Percentiles rank a stretch among this genome's conserved stretches.
Conservation (phyloP, 345 rosid genomes). For the Abelmoschus esculentus region DNA sequence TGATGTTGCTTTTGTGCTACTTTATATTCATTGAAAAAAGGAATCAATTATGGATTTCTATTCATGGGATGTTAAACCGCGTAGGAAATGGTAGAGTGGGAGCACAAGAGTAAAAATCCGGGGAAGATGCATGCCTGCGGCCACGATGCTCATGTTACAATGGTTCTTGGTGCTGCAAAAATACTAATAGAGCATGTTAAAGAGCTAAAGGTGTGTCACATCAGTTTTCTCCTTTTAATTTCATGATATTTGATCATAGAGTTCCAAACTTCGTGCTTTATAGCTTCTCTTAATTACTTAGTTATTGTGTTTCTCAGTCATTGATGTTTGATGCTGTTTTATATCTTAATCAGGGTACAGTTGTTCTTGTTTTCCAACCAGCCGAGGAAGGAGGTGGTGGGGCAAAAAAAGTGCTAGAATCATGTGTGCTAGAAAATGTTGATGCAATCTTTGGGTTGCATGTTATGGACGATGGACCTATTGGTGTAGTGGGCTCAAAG, state of each 20-base stretch:
- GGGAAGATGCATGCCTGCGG: conserved; percentile 70
- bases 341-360: conserved; percentile 54
- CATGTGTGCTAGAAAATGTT: conserved; percentile 58
- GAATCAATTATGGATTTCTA: too few species aligned
- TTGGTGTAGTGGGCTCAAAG: conserved; percentile 51
- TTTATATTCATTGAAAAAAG: too few species aligned
- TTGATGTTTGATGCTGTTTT: neutral
- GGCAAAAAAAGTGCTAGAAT: conserved; percentile 56
- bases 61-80: too few species aligned
- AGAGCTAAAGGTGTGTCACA: too few species aligned
- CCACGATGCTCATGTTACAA: conserved; percentile 60
- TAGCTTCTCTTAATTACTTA: too few species aligned
- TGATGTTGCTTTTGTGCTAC: conserved; percentile 4
- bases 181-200: conserved; percentile 23
- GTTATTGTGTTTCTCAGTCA: too few species aligned
- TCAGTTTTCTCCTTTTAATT: too few species aligned
- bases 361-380: conserved; percentile 78
- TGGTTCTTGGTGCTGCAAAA: conserved; percentile 68
- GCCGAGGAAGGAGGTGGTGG: conserved; percentile 96
- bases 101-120: conserved; percentile 48
- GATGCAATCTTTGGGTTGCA: conserved; percentile 73
- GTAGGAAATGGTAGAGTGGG: conserved; percentile 54
- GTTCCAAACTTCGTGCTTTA: too few species aligned
- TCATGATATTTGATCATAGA: too few species aligned
- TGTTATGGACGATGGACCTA: conserved; percentile 24